phyloP scores from a whole-genome alignment of 805 yeast genomes.

The Jamesozyma piceae region DNA sequence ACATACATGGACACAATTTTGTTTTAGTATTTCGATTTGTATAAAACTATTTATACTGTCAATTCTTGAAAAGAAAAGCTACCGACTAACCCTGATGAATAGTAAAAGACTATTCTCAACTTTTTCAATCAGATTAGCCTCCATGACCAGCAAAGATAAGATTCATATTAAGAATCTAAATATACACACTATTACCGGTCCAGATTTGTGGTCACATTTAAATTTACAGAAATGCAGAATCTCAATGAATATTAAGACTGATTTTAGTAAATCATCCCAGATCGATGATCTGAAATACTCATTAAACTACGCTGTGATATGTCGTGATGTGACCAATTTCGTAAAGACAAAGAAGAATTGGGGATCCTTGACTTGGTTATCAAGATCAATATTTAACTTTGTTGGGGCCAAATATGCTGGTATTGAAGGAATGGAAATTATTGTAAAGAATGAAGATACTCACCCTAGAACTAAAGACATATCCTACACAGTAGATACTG shows the following conservation, averaged over 20 bases:
- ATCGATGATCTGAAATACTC: conserved; percentile 77
- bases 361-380: conserved; percentile 33
- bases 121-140: not conserved
- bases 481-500: conserved; percentile 7
- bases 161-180: conserved; percentile 46
- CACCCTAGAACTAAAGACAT: conserved; percentile 30
- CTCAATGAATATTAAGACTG: conserved; percentile 52
- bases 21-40: no score
- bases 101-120: conserved; percentile 1
- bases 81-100: no score
- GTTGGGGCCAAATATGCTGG: conserved; percentile 32
- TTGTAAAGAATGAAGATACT: conserved; percentile 15
- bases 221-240: conserved; percentile 58
- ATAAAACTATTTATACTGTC: no score
- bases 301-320: conserved; percentile 79
- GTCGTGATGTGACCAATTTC: conserved; percentile 49
- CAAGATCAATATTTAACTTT: conserved; percentile 38
- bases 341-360: conserved; percentile 34
- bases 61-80: no score
- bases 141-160: conserved; percentile 15
- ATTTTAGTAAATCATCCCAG: conserved; percentile 62
- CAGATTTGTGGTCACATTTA: conserved; percentile 65
- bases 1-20: no score
- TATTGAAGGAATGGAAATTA: conserved; percentile 14
- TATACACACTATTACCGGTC: conserved; percentile 56